Evolutionary conservation across 2,329 filamentous ascomycete genomes (phyloP).

Genomic region (Colletotrichum destructivum): DNA sequence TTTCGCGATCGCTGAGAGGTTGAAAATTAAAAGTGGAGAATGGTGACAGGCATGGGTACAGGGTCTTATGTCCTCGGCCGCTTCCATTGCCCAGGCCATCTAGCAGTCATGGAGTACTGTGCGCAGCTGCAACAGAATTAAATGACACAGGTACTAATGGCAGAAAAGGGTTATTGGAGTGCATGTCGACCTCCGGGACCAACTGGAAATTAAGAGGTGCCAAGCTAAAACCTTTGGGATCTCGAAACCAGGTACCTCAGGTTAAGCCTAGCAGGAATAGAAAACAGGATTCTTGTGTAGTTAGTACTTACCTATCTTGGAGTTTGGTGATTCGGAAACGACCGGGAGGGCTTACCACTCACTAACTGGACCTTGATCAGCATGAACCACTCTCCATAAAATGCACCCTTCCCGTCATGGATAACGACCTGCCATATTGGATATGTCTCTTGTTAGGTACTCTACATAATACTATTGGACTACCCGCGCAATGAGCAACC

Average conservation of each 20-base stretch:
- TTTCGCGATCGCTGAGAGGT: slow-evolving; percentile 38
- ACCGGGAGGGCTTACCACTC: not conserved
- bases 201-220: not conserved
- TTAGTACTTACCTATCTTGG: not conserved
- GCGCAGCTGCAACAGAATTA: not conserved
- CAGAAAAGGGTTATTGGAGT: too few species aligned
- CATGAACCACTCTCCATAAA: not conserved
- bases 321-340: not conserved
- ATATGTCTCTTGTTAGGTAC: slow-evolving; percentile 21
- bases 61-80: slow-evolving; percentile 21
- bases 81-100: slow-evolving; percentile 5
- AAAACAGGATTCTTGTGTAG: too few species aligned
- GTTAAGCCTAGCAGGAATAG: too few species aligned
- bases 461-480: slow-evolving; percentile 30
- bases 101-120: not conserved
- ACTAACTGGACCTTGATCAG: not conserved
- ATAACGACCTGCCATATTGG: slow-evolving; percentile 17
- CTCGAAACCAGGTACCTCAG: not conserved
- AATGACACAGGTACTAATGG: not conserved
- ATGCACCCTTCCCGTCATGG: not conserved
- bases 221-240: not conserved
- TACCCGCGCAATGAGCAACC: not conserved
- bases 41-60: not conserved
- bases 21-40: slow-evolving; percentile 23
- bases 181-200: not conserved